Conservation (phyloP, 202 grass and related monocot genomes). For the Miscanthus sacchariflorus region DNA sequence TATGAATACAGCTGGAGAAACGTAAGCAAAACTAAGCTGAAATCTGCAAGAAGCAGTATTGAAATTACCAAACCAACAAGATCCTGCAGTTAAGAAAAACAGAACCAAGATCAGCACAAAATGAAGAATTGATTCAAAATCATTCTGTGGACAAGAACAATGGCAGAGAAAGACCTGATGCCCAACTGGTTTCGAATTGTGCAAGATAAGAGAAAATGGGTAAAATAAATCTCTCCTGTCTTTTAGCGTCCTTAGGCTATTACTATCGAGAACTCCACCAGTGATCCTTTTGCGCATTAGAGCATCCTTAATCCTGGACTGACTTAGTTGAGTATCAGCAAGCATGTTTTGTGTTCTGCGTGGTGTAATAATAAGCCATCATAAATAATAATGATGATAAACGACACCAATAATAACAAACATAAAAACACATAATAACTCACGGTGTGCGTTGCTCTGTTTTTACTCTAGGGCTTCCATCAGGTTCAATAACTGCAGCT, state of each 20-base stretch:
- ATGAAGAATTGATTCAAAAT: constrained; percentile 25
- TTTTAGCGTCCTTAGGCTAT: constrained; percentile 80
- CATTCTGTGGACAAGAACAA: constrained; percentile 22
- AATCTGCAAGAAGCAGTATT: constrained; percentile 93
- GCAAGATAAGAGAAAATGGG: constrained; percentile 95
- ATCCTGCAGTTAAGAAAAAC: constrained; percentile 73
- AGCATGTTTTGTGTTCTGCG: constrained; percentile 59
- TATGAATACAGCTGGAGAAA: constrained; percentile 99
- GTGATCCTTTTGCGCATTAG: constrained; percentile 80
- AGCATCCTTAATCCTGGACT: constrained; percentile 63
- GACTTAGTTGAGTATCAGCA: constrained; percentile 58
- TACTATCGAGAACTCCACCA: constrained; percentile 75
- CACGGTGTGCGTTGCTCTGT: constrained; percentile 64
- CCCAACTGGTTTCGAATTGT: constrained; percentile 94
- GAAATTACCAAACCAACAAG: constrained; percentile 99
- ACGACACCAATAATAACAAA: constrained; percentile 33
- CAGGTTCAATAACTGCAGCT: constrained; percentile 42
- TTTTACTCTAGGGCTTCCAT: constrained; percentile 72
- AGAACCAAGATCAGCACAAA: constrained; percentile 40
- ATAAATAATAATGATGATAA: constrained; percentile 41
- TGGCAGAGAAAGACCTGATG: constrained; percentile 75
- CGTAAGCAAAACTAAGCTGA: constrained; percentile 95
- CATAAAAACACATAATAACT: constrained; percentile 40
- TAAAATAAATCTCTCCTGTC: constrained; percentile 93
- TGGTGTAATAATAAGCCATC: constrained; percentile 45